These are phyloP conservation scores for Polytrichum commune DNA, from an alignment of 225 moss, liverwort and hornwort genomes.

Conservation along the genomic window DNA sequence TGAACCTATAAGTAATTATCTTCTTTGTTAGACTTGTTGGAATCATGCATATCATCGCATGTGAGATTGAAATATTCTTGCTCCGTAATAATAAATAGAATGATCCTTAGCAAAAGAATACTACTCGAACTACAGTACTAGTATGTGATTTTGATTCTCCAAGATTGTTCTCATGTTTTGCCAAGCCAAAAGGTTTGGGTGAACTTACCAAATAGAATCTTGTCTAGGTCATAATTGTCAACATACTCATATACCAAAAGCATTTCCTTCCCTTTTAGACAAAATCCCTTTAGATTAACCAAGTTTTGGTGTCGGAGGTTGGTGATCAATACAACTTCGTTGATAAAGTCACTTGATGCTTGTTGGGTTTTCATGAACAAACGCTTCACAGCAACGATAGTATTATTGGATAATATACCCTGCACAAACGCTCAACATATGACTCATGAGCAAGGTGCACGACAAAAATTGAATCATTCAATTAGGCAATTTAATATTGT, in stretches of 20 bases:
- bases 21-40: not conserved
- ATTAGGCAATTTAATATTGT: no score
- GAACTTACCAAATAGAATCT: conserved; percentile 27
- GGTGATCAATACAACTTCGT: conserved; percentile 36
- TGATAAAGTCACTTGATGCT: conserved; percentile 34
- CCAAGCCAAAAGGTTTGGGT: not conserved
- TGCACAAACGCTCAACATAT: conserved; percentile 1
- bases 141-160: not conserved
- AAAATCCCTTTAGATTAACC: conserved; percentile 33
- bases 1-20: not conserved
- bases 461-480: no score
- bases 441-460: no score
- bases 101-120: not conserved
- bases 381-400: conserved; percentile 27
- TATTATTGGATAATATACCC: conserved; percentile 18
- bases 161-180: not conserved
- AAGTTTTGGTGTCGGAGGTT: conserved; percentile 42
- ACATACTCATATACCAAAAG: conserved; percentile 45
- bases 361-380: conserved; percentile 20
- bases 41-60: not conserved
- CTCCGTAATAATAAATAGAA: not conserved
- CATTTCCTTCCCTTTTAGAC: conserved; percentile 36
- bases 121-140: not conserved
- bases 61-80: not conserved
- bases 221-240: conserved; percentile 39